Conservation (phyloP, 2,329 filamentous ascomycete genomes). For the Gnomoniopsis sp. region DNA sequence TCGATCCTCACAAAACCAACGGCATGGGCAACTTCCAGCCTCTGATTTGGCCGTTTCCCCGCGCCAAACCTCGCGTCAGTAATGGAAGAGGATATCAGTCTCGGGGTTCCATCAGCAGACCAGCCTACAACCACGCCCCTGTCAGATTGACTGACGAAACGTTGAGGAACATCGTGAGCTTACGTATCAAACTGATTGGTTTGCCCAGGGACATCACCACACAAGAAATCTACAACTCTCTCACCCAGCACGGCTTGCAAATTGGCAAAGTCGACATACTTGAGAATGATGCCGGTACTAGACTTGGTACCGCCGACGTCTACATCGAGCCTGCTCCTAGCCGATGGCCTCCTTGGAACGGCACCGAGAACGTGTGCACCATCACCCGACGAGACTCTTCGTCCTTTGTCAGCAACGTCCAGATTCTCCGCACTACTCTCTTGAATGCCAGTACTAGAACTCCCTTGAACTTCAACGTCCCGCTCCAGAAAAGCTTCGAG, state of each 20-base stretch:
- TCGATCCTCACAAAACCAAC: not conserved
- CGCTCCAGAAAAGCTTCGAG: not conserved
- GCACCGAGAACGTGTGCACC: not conserved
- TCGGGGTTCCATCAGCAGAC: not conserved
- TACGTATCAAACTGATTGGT: slow-evolving; percentile 29
- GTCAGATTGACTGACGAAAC: not conserved
- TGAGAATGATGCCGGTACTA: slow-evolving; percentile 36
- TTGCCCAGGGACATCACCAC: slow-evolving; percentile 36
- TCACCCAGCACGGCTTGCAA: slow-evolving; percentile 45
- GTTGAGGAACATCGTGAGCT: slow-evolving; percentile 20
- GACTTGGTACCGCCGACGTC: slow-evolving; percentile 42
- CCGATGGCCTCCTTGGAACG: slow-evolving; percentile 13
- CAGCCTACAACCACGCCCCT: not conserved
- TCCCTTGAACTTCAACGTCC: not conserved
- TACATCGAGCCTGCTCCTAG: slow-evolving; percentile 56
- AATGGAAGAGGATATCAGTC: not conserved
- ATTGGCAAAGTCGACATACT: slow-evolving; percentile 56
- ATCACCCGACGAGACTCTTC: not conserved
- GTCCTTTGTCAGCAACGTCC: not conserved
- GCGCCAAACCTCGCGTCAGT: no score
- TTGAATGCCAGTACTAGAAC: not conserved
- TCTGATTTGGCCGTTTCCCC: not conserved
- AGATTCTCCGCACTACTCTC: not conserved
- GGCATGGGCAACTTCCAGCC: not conserved
- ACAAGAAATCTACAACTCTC: slow-evolving; percentile 47